Conservation (phyloP, 345 rosid species). For the Triadica sebifera region DNA sequence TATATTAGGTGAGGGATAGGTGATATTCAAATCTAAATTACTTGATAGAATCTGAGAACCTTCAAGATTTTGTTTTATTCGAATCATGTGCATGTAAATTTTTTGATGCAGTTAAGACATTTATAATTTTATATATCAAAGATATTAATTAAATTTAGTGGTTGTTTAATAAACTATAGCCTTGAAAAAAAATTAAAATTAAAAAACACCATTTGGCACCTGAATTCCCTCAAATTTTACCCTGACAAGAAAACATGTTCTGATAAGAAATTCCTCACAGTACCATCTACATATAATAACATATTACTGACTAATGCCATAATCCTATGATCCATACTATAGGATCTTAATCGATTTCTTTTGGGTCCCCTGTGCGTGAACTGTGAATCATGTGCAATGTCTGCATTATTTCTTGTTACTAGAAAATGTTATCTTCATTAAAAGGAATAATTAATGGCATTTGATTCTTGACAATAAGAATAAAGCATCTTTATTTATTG, state of each 20-base stretch:
- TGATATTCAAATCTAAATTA: too few species aligned
- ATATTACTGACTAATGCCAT: background rate
- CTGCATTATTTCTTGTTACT: background rate
- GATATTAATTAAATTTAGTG: too few species aligned
- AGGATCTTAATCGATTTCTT: background rate
- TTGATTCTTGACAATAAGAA: background rate
- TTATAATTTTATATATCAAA: too few species aligned
- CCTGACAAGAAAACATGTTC: background rate
- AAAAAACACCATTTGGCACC: background rate
- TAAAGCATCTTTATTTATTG: too few species aligned
- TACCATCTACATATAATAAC: too few species aligned
- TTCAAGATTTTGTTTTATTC: too few species aligned
- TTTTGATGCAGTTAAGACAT: too few species aligned
- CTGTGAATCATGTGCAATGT: background rate
- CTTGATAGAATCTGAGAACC: too few species aligned
- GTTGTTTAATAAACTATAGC: too few species aligned
- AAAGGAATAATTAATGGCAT: background rate
- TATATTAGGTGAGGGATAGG: too few species aligned
- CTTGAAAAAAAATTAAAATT: background rate
- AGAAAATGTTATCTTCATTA: background rate
- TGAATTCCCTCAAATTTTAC: background rate
- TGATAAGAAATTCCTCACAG: too few species aligned
- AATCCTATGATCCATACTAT: background rate
- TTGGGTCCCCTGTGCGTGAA: background rate
- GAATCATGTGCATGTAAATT: too few species aligned